Percentiles rank a stretch among this genome's conserved stretches.
phyloP scores from a whole-genome alignment of 768 basidiomycete genomes.

The Lactarius psammicola region DNA sequence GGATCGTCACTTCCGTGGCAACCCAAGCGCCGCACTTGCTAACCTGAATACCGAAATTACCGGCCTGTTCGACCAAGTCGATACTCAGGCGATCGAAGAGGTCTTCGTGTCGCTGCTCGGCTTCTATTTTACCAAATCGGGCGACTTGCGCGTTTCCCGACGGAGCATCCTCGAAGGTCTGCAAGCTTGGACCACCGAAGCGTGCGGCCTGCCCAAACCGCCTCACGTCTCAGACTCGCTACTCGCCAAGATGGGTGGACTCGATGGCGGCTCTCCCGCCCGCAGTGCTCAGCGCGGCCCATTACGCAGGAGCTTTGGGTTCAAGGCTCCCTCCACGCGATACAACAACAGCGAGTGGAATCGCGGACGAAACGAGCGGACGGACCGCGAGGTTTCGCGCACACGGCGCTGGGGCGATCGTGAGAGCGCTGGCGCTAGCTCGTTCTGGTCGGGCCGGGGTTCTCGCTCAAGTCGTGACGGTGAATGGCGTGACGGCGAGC shows the following conservation, averaged over 20 bases:
- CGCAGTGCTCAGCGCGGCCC: neutral
- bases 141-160: conserved; percentile 16
- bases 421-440: neutral
- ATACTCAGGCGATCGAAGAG: conserved; percentile 20
- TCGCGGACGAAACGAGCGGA: conserved; percentile 15
- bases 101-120: conserved; percentile 27
- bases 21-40: conserved; percentile 10
- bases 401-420: neutral
- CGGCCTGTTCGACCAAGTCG: conserved; percentile 19
- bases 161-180: conserved; percentile 19
- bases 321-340: conserved; percentile 5
- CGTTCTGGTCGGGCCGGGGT: neutral
- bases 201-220: conserved; percentile 16
- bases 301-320: conserved; percentile 9
- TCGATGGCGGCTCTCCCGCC: neutral
- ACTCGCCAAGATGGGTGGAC: conserved; percentile 21
- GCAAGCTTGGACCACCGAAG: conserved; percentile 27
- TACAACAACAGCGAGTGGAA: conserved; percentile 15
- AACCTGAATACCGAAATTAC: conserved; percentile 29
- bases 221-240: conserved; percentile 21
- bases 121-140: conserved; percentile 19
- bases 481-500: neutral
- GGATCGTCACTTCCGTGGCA: neutral
- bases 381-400: neutral
- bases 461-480: conserved; percentile 7